These are phyloP conservation scores for Juncus effusus DNA, from an alignment of 176 grass and related monocot species.

Conservation along the genomic window DNA sequence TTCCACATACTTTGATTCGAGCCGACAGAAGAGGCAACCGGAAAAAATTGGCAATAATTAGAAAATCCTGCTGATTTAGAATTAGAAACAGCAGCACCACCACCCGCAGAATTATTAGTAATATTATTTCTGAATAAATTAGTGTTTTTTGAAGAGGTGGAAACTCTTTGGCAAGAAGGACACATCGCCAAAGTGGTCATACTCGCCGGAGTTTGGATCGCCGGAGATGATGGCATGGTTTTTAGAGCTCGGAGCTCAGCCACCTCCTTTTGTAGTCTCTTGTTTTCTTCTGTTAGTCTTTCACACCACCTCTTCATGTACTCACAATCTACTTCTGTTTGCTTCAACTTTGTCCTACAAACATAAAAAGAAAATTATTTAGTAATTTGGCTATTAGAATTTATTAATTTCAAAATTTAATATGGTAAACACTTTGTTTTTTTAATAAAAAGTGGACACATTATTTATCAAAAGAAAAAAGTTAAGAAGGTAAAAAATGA, in stretches of 20 bases:
- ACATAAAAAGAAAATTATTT: background rate
- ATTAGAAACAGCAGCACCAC: background rate
- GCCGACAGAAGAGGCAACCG: background rate
- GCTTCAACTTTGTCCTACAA: constrained; percentile 77
- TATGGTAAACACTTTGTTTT: too few relatives aligned
- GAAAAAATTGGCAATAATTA: constrained; percentile 27
- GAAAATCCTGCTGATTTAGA: constrained; percentile 19
- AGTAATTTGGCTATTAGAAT: too few relatives aligned
- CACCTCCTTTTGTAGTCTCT: constrained; percentile 83
- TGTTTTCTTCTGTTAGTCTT: constrained; percentile 78
- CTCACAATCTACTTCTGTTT: constrained; percentile 93
- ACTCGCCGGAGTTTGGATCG: constrained; percentile 28
- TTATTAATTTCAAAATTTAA: too few relatives aligned
- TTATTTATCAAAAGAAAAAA: background rate
- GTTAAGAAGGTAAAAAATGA: too few relatives aligned
- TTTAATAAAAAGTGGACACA: background rate
- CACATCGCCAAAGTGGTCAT: constrained; percentile 86
- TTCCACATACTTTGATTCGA: constrained; percentile 19
- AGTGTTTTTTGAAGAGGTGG: constrained; percentile 20
- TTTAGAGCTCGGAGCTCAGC: constrained; percentile 76
- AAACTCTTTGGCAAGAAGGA: constrained; percentile 68
- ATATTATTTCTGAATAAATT: constrained; percentile 3
- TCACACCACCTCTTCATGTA: constrained; percentile 90
- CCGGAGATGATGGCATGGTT: constrained; percentile 32
- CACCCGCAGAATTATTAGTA: background rate